phyloP scores from a whole-genome alignment of 2,329 filamentous ascomycete genomes.

The Colletotrichum scovillei region DNA sequence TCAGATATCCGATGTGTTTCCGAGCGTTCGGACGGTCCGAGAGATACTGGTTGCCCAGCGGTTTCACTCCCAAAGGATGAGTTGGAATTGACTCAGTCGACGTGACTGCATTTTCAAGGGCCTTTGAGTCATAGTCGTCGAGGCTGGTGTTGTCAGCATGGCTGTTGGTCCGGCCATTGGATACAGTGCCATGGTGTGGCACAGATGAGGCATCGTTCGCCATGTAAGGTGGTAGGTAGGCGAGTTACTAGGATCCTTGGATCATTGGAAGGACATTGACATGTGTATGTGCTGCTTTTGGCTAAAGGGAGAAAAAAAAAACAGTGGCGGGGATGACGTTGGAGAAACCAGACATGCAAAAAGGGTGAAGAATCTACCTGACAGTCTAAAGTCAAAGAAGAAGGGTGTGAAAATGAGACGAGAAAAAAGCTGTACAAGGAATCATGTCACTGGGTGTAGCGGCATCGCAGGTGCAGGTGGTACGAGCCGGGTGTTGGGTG shows the following conservation, averaged over 20 bases:
- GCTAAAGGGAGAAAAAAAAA: not conserved
- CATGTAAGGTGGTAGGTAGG: slow-evolving; percentile 1
- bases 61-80: slow-evolving; percentile 88
- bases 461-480: slow-evolving; percentile 23
- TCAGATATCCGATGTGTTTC: slow-evolving; percentile 72
- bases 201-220: slow-evolving; percentile 12
- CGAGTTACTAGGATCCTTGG: not conserved
- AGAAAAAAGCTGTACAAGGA: slow-evolving; percentile 12
- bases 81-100: slow-evolving; percentile 68
- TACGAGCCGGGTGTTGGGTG: slow-evolving; percentile 16
- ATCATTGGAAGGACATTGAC: slow-evolving; percentile 14
- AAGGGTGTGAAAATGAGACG: not conserved
- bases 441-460: slow-evolving; percentile 24
- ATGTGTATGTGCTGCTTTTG: slow-evolving; percentile 23
- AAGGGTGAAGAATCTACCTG: not conserved
- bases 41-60: slow-evolving; percentile 84
- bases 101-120: slow-evolving; percentile 13
- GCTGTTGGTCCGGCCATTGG: slow-evolving; percentile 24
- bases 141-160: slow-evolving; percentile 12
- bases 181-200: slow-evolving; percentile 5
- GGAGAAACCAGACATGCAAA: slow-evolving; percentile 20
- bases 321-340: slow-evolving; percentile 15
- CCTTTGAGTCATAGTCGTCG: slow-evolving; percentile 32
- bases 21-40: slow-evolving; percentile 75
- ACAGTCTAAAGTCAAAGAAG: slow-evolving; percentile 16